phyloP scores from a whole-genome alignment of 202 grass and related monocot species.

The Carex arenaria region DNA sequence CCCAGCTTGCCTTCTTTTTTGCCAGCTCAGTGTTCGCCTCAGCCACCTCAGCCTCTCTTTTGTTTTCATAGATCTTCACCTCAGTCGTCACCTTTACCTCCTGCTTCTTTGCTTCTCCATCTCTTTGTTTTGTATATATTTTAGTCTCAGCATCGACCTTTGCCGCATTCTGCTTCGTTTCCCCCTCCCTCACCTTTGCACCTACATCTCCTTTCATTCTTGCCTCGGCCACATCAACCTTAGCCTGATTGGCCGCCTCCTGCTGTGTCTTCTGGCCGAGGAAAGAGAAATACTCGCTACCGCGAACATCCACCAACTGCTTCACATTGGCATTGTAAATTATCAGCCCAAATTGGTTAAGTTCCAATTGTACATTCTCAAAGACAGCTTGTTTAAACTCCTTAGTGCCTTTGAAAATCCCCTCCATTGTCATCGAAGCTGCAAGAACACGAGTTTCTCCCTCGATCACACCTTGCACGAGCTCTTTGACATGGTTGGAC shows the following conservation, averaged over 20 bases:
- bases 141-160: conserved; percentile 40
- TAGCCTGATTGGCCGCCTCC: conserved; percentile 38
- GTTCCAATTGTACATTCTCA: conserved; percentile 68
- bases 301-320: conserved; percentile 40
- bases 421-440: conserved; percentile 74
- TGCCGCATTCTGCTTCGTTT: conserved; percentile 29
- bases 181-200: conserved; percentile 26
- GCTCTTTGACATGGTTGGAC: conserved; percentile 53
- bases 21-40: conserved; percentile 44
- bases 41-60: conserved; percentile 50
- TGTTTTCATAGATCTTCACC: conserved; percentile 44
- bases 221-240: conserved; percentile 44
- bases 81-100: conserved; percentile 47
- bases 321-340: conserved; percentile 78
- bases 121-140: conserved; percentile 26
- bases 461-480: conserved; percentile 64
- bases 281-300: conserved; percentile 52
- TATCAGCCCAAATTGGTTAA: conserved; percentile 66
- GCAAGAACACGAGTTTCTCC: conserved; percentile 71
- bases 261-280: conserved; percentile 62
- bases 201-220: conserved; percentile 39
- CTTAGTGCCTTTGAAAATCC: conserved; percentile 69
- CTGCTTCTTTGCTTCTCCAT: conserved; percentile 47
- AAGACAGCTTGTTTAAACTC: conserved; percentile 49
- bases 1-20: conserved; percentile 57